These are phyloP conservation scores for Pharnaceum exiguum DNA, from an alignment of 148 eudicot genomes.

Conservation along the genomic window DNA sequence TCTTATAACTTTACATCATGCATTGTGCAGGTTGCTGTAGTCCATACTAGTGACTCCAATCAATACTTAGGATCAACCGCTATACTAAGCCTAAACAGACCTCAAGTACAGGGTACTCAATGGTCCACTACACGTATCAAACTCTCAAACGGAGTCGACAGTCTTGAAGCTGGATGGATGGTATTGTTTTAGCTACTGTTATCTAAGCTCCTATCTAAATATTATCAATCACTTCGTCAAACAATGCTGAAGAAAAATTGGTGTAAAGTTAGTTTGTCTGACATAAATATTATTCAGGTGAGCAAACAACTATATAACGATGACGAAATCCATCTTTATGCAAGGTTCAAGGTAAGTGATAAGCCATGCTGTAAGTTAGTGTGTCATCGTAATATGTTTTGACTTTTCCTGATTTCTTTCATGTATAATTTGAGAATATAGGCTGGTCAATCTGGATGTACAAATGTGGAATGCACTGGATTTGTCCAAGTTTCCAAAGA, in stretches of 20 bases:
- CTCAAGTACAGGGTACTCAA: neutral
- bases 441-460: neutral
- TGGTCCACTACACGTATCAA: neutral
- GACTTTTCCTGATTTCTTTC: no score
- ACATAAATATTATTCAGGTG: neutral
- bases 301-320: conserved; percentile 5
- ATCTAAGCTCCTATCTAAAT: neutral
- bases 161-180: conserved; percentile 11
- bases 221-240: no score
- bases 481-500: conserved; percentile 5
- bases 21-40: neutral
- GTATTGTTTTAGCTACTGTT: neutral
- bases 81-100: neutral
- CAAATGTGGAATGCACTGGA: neutral
- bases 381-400: neutral
- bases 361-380: neutral
- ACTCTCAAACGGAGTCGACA: neutral
- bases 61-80: neutral
- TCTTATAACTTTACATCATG: no score
- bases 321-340: conserved; percentile 5
- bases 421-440: neutral
- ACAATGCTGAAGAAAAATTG: no score
- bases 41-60: neutral
- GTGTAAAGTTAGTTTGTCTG: no score
- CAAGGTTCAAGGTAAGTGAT: conserved; percentile 4